Conservation (phyloP, 164 flowering plant genomes). For the Houttuynia cordata region DNA sequence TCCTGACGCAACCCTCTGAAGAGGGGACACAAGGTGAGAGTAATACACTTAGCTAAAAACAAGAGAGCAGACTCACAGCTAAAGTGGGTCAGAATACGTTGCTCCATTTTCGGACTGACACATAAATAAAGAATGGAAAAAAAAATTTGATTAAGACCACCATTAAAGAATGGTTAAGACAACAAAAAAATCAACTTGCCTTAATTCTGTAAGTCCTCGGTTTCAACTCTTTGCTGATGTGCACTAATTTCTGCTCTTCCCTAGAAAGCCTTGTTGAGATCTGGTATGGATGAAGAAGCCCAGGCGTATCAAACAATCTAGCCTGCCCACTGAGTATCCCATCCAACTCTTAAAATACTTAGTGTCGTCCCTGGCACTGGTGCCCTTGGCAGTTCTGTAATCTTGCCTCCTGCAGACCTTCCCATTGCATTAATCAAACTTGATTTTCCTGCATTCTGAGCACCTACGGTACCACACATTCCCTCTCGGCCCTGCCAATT, state of each 20-base stretch:
- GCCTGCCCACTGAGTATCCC: slow-evolving; percentile 74
- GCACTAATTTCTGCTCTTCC: slow-evolving; percentile 83
- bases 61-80: too few species aligned
- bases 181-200: slow-evolving; percentile 23
- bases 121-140: not conserved
- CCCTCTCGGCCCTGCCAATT: slow-evolving; percentile 65
- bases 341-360: slow-evolving; percentile 81
- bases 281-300: slow-evolving; percentile 80
- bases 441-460: slow-evolving; percentile 94
- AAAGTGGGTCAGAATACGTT: too few species aligned
- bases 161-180: not conserved
- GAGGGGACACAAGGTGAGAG: too few species aligned
- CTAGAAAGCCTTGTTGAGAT: slow-evolving; percentile 66
- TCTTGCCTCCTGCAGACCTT: slow-evolving; percentile 45
- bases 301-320: slow-evolving; percentile 91
- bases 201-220: slow-evolving; percentile 86
- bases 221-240: slow-evolving; percentile 71
- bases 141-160: not conserved
- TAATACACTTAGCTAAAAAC: too few species aligned
- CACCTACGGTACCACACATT: slow-evolving; percentile 90
- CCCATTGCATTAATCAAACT: slow-evolving; percentile 78
- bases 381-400: slow-evolving; percentile 69
- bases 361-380: slow-evolving; percentile 94
- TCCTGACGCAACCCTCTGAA: too few species aligned
- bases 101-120: too few species aligned